Evolutionary conservation across 805 yeast species (phyloP), one percentile per base, ranked within the genome.

Genomic region (Helenozyma rhizophorensis): DNA sequence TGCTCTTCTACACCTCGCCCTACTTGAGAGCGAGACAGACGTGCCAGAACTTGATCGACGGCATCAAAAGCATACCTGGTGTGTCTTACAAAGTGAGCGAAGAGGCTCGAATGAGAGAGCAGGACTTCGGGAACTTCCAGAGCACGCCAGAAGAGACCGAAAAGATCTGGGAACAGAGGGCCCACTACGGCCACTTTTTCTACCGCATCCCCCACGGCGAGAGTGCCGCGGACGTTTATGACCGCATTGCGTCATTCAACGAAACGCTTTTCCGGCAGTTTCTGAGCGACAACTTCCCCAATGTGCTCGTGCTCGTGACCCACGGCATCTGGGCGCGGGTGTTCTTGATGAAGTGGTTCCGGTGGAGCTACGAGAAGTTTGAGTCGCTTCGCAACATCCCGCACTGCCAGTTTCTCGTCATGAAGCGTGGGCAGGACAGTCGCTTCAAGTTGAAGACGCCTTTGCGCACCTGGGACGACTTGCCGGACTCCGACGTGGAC

Each of bases 311-410:
- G 2, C 61, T 89, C 25, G 96, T 89, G 25, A 83, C 95, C 4
- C 97, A 89, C 55, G 97, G 97, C 8, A 85, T 89, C 11, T 87
- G 95, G 90, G 83, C 94, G 4, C 67, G 97, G 25, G 97, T 89
- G 7, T 89, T 89, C 48, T 58, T 89, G 26, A 87, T 88, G 88
- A 84, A 88, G 50, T 89, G 96, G 96, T 89, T 78, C 54, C 67
- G 95, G 37, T 89, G 97, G 96, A 72, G 83, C 2, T 90, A 83
- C 51, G 96, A 88, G 54, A 78, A 80, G 52, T 89, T 88, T 58
- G 97, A 89, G 58, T 71, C 80, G 28, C 68, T 89, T 41, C 73
- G 81, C 39, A 89, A 89, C 54, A 77, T 89, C 11, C 87, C 87
- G 1, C 93, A 89, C 54, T 90, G 96, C 50, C 78, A 80, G 43